Conservation (phyloP, 2,329 filamentous ascomycete genomes). For the Diaporthe vexans region DNA sequence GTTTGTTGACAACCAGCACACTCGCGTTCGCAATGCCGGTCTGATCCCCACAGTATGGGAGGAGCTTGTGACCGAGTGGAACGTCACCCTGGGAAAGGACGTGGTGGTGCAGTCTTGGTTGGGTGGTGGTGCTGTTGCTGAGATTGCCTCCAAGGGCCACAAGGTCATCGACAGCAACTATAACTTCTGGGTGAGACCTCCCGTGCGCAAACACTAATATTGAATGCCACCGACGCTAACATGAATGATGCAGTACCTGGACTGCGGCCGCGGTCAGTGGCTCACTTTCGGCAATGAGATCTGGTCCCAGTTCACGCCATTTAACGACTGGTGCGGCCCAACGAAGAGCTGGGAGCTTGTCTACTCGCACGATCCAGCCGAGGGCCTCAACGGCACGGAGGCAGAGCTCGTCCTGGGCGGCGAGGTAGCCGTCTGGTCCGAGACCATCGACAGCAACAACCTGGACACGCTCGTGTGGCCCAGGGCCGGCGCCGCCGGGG, state of each 20-base stretch:
- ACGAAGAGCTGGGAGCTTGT: conserved; percentile 85
- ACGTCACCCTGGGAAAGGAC: conserved; percentile 78
- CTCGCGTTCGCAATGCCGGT: conserved; percentile 72
- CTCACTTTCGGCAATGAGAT: conserved; percentile 75
- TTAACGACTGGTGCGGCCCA: conserved; percentile 85
- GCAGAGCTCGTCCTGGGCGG: conserved; percentile 82
- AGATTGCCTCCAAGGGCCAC: conserved; percentile 73
- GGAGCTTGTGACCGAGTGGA: conserved; percentile 85
- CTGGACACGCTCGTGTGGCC: conserved; percentile 86
- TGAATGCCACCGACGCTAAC: conserved; percentile 41
- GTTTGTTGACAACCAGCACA: conserved; percentile 80
- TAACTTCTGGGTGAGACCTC: conserved; percentile 76
- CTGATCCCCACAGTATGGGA: conserved; percentile 88
- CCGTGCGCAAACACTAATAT: background rate
- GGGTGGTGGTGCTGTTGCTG: conserved; percentile 71
- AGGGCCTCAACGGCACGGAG: conserved; percentile 71
- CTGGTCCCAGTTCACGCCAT: conserved; percentile 70
- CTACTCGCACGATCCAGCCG: conserved; percentile 83
- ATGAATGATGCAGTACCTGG: conserved; percentile 73
- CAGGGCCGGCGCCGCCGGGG: conserved; percentile 78
- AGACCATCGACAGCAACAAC: conserved; percentile 82
- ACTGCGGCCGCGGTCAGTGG: conserved; percentile 87
- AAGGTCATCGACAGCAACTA: conserved; percentile 83
- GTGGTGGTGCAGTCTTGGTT: conserved; percentile 87
- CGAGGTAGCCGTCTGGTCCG: conserved; percentile 85